Evolutionary conservation across 305 asterid species (phyloP), one percentile per base, ranked within the genome.

Genomic region (Fraxinus angustifolia): DNA sequence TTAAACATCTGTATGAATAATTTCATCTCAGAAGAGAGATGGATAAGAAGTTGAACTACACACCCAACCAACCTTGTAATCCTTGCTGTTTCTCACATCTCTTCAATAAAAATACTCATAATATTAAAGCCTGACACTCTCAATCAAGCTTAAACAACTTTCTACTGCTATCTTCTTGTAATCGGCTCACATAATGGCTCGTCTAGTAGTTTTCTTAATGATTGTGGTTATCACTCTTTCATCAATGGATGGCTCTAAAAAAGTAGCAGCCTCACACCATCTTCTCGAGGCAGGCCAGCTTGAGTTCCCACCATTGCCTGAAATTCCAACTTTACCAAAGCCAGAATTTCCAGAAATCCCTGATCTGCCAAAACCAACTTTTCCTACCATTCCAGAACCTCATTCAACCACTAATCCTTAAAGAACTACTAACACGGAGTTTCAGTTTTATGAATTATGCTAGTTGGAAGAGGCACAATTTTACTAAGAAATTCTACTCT

Each of bases 21-120:
- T 53, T 53, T 53, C 67, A 56, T 56, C 26, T 17, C 23, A 56
- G 67, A 16, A 56, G 19, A 4, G 26, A 56, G 7, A 16, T 56
- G 67, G 89, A 60, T 85, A 83, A 83, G 81, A 79, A 73, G 86
- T 81, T 85, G 83, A 87, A 79, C 87, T 34, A 81, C 85, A 38
- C 31, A 21, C 21, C 79, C 87, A 79, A 83, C 79, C 70, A 36
- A 48, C 73, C 82, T 35, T 73, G 60, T 26, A 10, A 1, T n/a
- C 26, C 3, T 75, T 17, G 28, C 83, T 16, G 6, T 8, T 82
- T 7, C 56, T 45, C 65, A 73, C 78, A 74, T 80, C 80, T 53
- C 23, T 56, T 34, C 81, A 50, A 0, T 12, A 83, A 62, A 81
- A 81, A 81, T 58, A 65, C 75, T 30, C 62, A 75, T 3, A 35